Evolutionary conservation across 164 flowering plant genomes (phyloP).

Genomic region (Sextonia rubra): DNA sequence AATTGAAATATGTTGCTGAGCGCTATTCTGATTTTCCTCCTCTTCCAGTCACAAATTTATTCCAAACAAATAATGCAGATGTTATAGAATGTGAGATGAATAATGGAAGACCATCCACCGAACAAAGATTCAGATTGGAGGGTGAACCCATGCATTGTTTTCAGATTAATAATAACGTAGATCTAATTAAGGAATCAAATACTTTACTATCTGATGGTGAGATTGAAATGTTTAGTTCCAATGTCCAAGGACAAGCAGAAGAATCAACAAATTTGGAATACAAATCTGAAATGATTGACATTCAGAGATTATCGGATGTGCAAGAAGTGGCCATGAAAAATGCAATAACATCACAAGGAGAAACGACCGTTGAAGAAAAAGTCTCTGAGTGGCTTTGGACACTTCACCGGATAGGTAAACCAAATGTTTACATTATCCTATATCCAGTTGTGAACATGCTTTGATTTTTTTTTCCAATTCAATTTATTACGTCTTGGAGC

Average conservation of each 20-base stretch:
- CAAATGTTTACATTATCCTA: not conserved
- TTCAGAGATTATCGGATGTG: slow-evolving; percentile 51
- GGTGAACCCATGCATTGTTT: slow-evolving; percentile 67
- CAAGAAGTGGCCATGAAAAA: slow-evolving; percentile 30
- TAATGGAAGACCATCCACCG: slow-evolving; percentile 29
- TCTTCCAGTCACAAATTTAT: slow-evolving; percentile 69
- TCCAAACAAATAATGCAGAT: slow-evolving; percentile 36
- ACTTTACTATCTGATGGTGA: slow-evolving; percentile 33
- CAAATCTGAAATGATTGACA: slow-evolving; percentile 31
- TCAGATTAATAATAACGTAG: slow-evolving; percentile 63
- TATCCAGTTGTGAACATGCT: not conserved
- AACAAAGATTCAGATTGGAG: slow-evolving; percentile 26
- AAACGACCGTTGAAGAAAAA: slow-evolving; percentile 43
- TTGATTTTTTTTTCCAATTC: not conserved
- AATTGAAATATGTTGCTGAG: slow-evolving; percentile 28
- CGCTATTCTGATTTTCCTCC: slow-evolving; percentile 60
- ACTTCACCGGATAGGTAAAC: slow-evolving; percentile 82
- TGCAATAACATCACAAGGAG: slow-evolving; percentile 30
- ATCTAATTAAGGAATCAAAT: slow-evolving; percentile 58
- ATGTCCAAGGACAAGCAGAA: slow-evolving; percentile 19
- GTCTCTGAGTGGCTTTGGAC: slow-evolving; percentile 96
- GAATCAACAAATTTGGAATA: slow-evolving; percentile 23
- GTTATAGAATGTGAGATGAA: slow-evolving; percentile 17
- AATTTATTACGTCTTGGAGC: slow-evolving; percentile 2
- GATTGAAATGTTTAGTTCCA: slow-evolving; percentile 32